Evolutionary conservation across 495 filamentous ascomycete genomes (phyloP).

Genomic region (Talaromyces wortmannii): DNA sequence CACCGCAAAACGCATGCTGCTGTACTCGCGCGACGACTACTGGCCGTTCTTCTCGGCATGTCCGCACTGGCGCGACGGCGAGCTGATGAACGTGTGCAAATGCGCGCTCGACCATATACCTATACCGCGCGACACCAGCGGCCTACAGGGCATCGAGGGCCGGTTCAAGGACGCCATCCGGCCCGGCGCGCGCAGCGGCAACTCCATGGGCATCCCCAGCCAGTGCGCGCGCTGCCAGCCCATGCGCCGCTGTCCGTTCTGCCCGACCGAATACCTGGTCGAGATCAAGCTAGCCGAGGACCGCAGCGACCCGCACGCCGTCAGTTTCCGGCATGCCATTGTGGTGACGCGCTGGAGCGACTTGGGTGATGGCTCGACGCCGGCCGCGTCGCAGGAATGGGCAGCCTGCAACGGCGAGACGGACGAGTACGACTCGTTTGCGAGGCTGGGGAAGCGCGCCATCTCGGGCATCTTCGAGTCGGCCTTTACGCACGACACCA

Average conservation of each 20-base stretch:
- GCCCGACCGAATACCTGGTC: slow-evolving; percentile 53
- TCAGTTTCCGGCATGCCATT: slow-evolving; percentile 47
- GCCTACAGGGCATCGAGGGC: slow-evolving; percentile 31
- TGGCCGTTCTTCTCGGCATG: slow-evolving; percentile 52
- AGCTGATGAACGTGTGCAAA: slow-evolving; percentile 49
- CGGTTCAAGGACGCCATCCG: slow-evolving; percentile 27
- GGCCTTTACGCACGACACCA: slow-evolving; percentile 40
- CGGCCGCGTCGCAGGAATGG: slow-evolving; percentile 36
- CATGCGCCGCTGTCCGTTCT: slow-evolving; percentile 51
- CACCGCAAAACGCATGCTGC: slow-evolving; percentile 39
- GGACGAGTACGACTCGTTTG: slow-evolving; percentile 45
- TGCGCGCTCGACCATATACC: slow-evolving; percentile 53
- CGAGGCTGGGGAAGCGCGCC: slow-evolving; percentile 38
- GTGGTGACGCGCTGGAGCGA: slow-evolving; percentile 56
- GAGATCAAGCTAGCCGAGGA: slow-evolving; percentile 51
- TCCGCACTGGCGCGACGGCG: slow-evolving; percentile 53
- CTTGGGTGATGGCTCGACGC: slow-evolving; percentile 43
- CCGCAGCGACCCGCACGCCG: background rate
- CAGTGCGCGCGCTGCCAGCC: slow-evolving; percentile 49
- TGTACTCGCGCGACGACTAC: slow-evolving; percentile 53
- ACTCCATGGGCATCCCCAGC: slow-evolving; percentile 37
- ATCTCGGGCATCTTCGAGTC: slow-evolving; percentile 53
- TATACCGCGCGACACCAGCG: slow-evolving; percentile 24
- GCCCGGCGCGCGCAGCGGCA: slow-evolving; percentile 17
- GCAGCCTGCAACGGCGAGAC: slow-evolving; percentile 38